Conservation (phyloP, 164 flowering plant genomes). For the Chimonanthus salicifolius region DNA sequence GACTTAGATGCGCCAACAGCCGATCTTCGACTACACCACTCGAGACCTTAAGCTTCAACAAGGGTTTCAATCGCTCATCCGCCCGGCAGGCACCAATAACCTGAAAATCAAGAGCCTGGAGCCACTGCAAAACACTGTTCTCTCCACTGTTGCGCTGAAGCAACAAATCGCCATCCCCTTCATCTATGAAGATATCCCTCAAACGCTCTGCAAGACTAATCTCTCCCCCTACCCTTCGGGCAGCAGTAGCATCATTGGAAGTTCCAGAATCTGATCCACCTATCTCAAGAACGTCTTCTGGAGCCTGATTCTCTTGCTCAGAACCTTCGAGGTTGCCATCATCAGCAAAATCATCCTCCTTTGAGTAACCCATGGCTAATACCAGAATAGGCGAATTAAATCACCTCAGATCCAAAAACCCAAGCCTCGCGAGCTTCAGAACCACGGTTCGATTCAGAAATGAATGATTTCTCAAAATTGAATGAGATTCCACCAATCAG, state of each 20-base stretch:
- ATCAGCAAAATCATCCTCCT: constrained; percentile 21
- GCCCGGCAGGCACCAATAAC: constrained; percentile 87
- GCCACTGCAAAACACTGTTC: constrained; percentile 55
- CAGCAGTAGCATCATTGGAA: constrained; percentile 3
- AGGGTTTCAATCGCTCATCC: constrained; percentile 90
- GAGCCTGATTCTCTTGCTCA: constrained; percentile 17
- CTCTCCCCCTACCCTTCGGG: constrained; percentile 13
- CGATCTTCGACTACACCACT: constrained; percentile 68
- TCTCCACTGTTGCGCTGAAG: constrained; percentile 37
- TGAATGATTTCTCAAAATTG: too few species aligned
- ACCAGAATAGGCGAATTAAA: not conserved
- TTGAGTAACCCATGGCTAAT: constrained; percentile 27
- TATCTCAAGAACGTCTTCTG: constrained; percentile 12
- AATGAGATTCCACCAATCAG: too few species aligned
- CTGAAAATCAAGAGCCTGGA: constrained; percentile 86
- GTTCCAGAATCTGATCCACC: constrained; percentile 11
- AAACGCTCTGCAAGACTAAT: constrained; percentile 42
- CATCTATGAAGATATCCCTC: constrained; percentile 35
- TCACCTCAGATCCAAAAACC: not conserved
- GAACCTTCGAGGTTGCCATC: constrained; percentile 14
- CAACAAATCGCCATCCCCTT: constrained; percentile 62
- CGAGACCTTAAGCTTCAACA: constrained; percentile 61
- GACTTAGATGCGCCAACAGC: constrained; percentile 65
- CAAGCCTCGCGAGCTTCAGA: not conserved
- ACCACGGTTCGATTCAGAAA: too few species aligned